phyloP scores from a whole-genome alignment of 2,329 filamentous ascomycete species.

The Periconia sp. region DNA sequence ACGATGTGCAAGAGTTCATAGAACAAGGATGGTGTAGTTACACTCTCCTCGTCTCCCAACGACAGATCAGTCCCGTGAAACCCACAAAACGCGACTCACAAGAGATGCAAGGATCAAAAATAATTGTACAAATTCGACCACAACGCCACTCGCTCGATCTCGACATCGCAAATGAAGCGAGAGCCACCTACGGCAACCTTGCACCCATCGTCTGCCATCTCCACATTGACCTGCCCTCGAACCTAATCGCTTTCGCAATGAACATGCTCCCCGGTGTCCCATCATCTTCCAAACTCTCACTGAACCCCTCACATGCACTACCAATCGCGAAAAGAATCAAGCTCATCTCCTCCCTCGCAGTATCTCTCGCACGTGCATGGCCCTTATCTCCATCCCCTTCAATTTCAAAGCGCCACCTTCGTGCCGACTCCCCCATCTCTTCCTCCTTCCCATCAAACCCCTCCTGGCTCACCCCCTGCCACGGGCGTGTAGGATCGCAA shows the following conservation, averaged over 20 bases:
- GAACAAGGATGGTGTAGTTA: neutral
- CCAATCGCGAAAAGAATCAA: constrained; percentile 15
- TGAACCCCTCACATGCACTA: neutral
- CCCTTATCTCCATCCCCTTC: neutral
- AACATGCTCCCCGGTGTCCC: constrained; percentile 24
- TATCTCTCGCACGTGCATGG: constrained; percentile 30
- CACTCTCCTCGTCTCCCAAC: neutral
- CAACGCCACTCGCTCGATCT: constrained; percentile 10
- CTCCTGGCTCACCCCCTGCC: constrained; percentile 19
- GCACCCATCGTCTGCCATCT: constrained; percentile 22
- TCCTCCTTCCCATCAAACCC: neutral
- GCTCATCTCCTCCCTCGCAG: constrained; percentile 32
- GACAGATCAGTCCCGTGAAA: neutral
- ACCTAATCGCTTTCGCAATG: constrained; percentile 29
- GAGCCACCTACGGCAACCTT: constrained; percentile 18
- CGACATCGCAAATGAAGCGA: constrained; percentile 20
- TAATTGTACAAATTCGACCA: neutral
- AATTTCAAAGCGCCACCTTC: neutral
- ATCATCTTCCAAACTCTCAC: constrained; percentile 13
- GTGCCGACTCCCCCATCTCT: constrained; percentile 23
- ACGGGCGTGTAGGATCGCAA: constrained; percentile 31
- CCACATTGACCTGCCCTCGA: constrained; percentile 8
- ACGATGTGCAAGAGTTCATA: neutral
- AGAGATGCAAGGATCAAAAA: neutral
- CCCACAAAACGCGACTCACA: neutral